phyloP scores from a whole-genome alignment of 305 asterid species.

The Coffea humblotiana region DNA sequence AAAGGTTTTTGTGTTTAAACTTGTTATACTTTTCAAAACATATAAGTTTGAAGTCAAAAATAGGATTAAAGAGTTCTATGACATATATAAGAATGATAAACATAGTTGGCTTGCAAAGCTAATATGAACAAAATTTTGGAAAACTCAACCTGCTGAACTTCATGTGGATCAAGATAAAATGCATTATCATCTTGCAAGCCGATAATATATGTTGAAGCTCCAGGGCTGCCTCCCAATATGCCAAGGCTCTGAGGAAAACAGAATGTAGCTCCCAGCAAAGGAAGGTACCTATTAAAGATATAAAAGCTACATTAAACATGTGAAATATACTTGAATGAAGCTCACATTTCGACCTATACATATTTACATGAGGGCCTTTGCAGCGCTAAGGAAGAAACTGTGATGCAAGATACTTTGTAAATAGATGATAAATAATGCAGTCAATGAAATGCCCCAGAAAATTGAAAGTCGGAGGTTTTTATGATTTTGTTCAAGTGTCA shows the following conservation, averaged over 20 bases:
- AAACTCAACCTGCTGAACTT: slow-evolving; percentile 79
- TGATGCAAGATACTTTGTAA: neutral
- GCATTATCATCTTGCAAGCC: slow-evolving; percentile 97
- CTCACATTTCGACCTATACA: neutral
- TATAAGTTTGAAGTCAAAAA: neutral
- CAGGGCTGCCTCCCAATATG: slow-evolving; percentile 92
- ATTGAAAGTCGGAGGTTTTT: too few relatives aligned
- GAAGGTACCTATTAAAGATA: slow-evolving; percentile 66
- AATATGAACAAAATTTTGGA: slow-evolving; percentile 13
- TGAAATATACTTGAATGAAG: slow-evolving; percentile 6
- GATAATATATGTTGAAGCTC: slow-evolving; percentile 87
- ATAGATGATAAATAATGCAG: neutral
- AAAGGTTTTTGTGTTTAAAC: neutral
- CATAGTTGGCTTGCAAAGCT: neutral
- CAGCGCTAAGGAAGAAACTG: neutral
- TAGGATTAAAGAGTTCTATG: neutral
- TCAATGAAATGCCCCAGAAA: too few relatives aligned
- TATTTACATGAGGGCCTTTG: neutral
- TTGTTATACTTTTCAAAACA: neutral
- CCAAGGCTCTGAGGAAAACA: slow-evolving; percentile 96
- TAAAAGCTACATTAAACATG: neutral
- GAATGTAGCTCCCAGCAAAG: slow-evolving; percentile 75
- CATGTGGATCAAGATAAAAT: slow-evolving; percentile 95
- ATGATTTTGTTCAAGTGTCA: too few relatives aligned
- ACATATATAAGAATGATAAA: neutral